Evolutionary conservation across 305 asterid genomes (phyloP).

Genomic region (Fraxinus dipetala): DNA sequence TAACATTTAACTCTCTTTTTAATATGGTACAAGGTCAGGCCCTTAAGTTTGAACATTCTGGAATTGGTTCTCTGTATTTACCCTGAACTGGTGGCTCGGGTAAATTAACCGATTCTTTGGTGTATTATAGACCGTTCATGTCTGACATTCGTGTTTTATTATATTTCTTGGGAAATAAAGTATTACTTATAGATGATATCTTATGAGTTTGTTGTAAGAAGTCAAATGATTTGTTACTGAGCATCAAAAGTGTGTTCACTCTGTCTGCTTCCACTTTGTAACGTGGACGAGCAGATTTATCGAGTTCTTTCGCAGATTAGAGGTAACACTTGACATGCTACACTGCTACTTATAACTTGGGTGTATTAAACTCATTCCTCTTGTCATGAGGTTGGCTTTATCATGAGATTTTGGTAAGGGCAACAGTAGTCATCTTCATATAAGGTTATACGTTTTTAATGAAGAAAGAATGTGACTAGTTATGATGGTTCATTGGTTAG

Average conservation of each 20-base stretch:
- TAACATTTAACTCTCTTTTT: slow-evolving; percentile 31
- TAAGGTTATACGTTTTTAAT: background rate
- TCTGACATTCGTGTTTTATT: background rate
- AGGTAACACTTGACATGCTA: too few species aligned
- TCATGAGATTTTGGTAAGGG: background rate
- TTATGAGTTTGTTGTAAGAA: too few species aligned
- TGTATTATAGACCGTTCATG: background rate
- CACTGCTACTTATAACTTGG: too few species aligned
- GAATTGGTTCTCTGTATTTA: background rate
- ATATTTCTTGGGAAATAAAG: background rate
- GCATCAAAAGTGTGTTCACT: too few species aligned
- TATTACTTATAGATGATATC: background rate
- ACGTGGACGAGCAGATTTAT: too few species aligned
- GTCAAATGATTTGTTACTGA: too few species aligned
- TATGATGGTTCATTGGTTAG: background rate
- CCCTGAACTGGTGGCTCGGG: background rate
- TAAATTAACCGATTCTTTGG: background rate
- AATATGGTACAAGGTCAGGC: background rate
- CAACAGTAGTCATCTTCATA: background rate
- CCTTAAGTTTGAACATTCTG: background rate
- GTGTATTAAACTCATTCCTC: too few species aligned
- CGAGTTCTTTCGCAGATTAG: too few species aligned
- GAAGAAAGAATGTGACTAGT: background rate
- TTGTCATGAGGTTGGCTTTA: too few species aligned
- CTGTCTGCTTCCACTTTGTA: too few species aligned